Percentiles rank a stretch among this genome's conserved stretches.
phyloP scores from a whole-genome alignment of 1,139 yeast species.

The Hyphopichia buzzinii region DNA sequence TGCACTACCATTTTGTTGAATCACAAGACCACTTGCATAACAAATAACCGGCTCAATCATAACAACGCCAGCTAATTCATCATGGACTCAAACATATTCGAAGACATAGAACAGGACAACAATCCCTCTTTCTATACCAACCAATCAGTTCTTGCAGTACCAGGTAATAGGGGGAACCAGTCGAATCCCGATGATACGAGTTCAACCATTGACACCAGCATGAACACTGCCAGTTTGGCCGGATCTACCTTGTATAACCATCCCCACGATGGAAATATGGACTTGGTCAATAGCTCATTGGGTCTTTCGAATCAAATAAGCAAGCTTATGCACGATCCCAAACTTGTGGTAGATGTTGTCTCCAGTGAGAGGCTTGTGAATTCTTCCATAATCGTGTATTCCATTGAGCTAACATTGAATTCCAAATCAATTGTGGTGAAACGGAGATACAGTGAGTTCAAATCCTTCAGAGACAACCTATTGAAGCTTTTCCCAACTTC shows the following conservation, averaged over 20 bases:
- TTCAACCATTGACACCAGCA: neutral
- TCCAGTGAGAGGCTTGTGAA: conserved; percentile 38
- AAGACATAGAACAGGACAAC: conserved; percentile 48
- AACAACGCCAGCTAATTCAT: too few species aligned
- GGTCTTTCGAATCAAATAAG: conserved; percentile 39
- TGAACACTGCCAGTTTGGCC: neutral
- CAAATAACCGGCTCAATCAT: too few species aligned
- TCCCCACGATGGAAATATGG: conserved; percentile 9
- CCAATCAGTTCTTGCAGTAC: conserved; percentile 27
- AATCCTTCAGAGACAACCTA: conserved; percentile 46
- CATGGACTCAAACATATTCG: conserved; percentile 18
- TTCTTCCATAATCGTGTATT: conserved; percentile 41
- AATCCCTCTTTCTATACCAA: conserved; percentile 46
- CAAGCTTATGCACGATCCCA: conserved; percentile 25
- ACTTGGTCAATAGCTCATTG: conserved; percentile 33
- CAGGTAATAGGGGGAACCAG: conserved; percentile 21
- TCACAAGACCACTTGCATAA: too few species aligned
- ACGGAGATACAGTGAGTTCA: conserved; percentile 56
- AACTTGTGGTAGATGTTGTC: conserved; percentile 29
- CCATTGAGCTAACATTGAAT: conserved; percentile 27
- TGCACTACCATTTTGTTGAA: too few species aligned
- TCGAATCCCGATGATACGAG: conserved; percentile 2
- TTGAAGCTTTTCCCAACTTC: conserved; percentile 48
- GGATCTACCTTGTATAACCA: neutral
- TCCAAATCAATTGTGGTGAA: conserved; percentile 33